Base-by-base conservation (phyloP, 2,329 filamentous ascomycete species). In the Magnaporthiopsis poae region DNA sequence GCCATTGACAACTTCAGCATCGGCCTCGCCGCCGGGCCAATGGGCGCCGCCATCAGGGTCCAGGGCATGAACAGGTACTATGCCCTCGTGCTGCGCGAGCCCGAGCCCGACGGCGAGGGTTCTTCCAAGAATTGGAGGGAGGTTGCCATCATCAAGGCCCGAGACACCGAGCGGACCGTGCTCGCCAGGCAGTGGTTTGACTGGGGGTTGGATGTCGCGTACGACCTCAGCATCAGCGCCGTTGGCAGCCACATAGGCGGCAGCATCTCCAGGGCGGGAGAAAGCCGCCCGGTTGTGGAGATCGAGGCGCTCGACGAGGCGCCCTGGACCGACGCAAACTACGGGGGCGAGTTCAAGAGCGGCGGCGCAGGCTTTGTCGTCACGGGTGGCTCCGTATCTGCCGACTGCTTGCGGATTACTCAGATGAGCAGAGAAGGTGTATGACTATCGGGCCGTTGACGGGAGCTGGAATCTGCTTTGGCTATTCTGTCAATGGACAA, bases 1-100 rank as follows among this genome's bases (percentile, higher is more conserved):
- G 66, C 64, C 3, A 70, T 72, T 0, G 60, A 64, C 0, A 67
- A 68, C 2, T 73, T 77, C 36, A 67, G 52, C 2, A 36, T 76
- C 5, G 72, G 72, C 21, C 60, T 74, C 4, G 74, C 72, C 0
- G 68, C 65, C 0, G 75, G 75, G n/a, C 64, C 74, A 1, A 73
- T 71, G 1, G 46, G 46, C 3, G 21, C 21, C 46, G 46, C 46
- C 46, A 66, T 72, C 8, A 64, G 74, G 2, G 72, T 74, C 1
- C 70, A 71, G 62, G 75, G 75, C 0, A 65, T 76, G 35, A 75
- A 74, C 60, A 66, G 74, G 25, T 76, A 73, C 52, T 75, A 76
- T 59, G 73, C 71, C 0, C 52, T 74, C 0, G 18, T 72, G 4
- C 72, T 76, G 18, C 21, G 46, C 46, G 46, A 56, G 5, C 5